These are phyloP conservation scores for Hemisphaericaspora subhashii DNA, from an alignment of 1,139 yeast species.

Conservation along the genomic window DNA sequence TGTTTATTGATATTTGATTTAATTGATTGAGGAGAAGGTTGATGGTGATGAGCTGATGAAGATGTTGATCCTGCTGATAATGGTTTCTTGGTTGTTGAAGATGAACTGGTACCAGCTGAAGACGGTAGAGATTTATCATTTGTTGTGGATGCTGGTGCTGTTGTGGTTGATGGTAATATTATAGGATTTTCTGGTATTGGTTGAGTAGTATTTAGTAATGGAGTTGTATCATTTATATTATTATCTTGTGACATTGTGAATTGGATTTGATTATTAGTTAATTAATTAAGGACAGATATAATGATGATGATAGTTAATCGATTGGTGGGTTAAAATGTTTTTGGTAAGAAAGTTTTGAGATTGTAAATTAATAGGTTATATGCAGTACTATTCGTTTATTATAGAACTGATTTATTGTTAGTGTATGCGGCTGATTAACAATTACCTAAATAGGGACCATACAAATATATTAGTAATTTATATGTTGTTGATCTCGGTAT, in stretches of 20 bases:
- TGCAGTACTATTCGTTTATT: no score
- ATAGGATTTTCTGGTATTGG: slow-evolving; percentile 33
- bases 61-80: slow-evolving; percentile 7
- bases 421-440: no score
- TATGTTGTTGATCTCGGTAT: no score
- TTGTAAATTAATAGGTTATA: no score
- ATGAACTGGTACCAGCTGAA: neutral
- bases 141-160: neutral
- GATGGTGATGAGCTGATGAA: slow-evolving; percentile 6
- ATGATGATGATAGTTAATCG: no score
- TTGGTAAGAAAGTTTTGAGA: no score
- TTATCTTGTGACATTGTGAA: slow-evolving; percentile 6
- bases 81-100: neutral
- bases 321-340: no score
- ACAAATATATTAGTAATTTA: no score
- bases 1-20: slow-evolving; percentile 25
- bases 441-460: no score
- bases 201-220: slow-evolving; percentile 19
- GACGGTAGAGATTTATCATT: neutral
- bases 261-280: neutral
- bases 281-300: no score
- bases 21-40: slow-evolving; percentile 18
- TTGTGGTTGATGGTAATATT: slow-evolving; percentile 10
- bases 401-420: no score
- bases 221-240: slow-evolving; percentile 18